A percentile compares a stretch with the other conserved stretches of the same genome.
phyloP scores from a whole-genome alignment of 2,329 filamentous ascomycete species.

The Ramichloridium luteum region DNA sequence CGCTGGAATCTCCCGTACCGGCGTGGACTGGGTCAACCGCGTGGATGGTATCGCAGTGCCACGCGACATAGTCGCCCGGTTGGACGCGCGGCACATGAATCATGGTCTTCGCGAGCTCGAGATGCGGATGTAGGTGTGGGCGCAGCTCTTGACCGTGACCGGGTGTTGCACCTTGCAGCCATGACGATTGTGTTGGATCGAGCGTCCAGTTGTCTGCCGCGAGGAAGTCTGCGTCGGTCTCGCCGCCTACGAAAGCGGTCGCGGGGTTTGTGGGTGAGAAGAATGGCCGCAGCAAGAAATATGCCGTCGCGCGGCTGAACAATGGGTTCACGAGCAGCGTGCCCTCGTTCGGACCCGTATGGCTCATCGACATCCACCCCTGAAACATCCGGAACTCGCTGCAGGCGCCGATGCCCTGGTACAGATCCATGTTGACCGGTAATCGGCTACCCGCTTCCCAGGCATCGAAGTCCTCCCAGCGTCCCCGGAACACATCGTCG shows the following conservation, averaged over 20 bases:
- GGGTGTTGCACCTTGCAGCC: constrained; percentile 57
- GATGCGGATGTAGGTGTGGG: constrained; percentile 53
- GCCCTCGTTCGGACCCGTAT: constrained; percentile 60
- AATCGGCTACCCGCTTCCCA: constrained; percentile 66
- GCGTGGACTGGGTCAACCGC: constrained; percentile 68
- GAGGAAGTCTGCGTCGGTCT: constrained; percentile 33
- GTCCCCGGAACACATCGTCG: constrained; percentile 56
- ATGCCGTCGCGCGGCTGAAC: constrained; percentile 61
- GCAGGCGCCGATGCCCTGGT: constrained; percentile 70
- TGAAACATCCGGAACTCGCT: constrained; percentile 81
- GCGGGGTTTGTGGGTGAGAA: constrained; percentile 39
- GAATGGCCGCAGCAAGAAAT: constrained; percentile 72
- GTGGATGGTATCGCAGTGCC: constrained; percentile 68
- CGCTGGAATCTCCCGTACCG: constrained; percentile 63
- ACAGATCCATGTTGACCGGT: constrained; percentile 57
- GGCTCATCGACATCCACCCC: constrained; percentile 74
- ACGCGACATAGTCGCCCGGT: constrained; percentile 62
- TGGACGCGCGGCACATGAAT: constrained; percentile 55
- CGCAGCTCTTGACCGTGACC: constrained; percentile 60
- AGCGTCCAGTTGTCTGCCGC: constrained; percentile 50
- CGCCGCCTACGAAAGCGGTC: no score
- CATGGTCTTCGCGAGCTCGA: constrained; percentile 57
- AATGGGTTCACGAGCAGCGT: constrained; percentile 74
- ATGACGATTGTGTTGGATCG: constrained; percentile 40
- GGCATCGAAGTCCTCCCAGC: constrained; percentile 71